phyloP scores from a whole-genome alignment of 306 rosid species.

The Quercus dentata region DNA sequence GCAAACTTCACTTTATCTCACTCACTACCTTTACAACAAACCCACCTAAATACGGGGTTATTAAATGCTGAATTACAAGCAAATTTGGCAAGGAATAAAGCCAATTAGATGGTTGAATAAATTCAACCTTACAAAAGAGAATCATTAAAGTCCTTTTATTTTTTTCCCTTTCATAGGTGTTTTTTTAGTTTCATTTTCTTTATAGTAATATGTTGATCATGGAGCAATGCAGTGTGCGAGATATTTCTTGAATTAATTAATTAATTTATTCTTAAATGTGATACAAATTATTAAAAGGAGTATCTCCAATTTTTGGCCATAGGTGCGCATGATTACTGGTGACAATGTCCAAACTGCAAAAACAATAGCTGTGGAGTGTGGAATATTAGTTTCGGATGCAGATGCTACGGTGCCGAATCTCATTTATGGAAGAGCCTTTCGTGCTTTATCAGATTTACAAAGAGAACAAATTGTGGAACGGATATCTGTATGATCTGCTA shows the following conservation, averaged over 20 bases:
- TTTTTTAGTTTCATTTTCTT: background rate
- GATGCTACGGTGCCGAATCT: constrained; percentile 58
- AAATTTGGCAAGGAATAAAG: too few species aligned
- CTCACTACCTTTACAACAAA: too few species aligned
- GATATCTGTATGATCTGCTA: constrained; percentile 50
- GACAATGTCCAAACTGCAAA: constrained; percentile 88
- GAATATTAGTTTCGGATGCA: constrained; percentile 60
- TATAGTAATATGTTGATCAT: background rate
- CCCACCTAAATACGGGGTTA: too few species aligned
- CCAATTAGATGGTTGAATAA: too few species aligned
- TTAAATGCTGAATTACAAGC: too few species aligned
- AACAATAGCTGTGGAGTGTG: constrained; percentile 92
- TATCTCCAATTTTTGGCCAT: background rate
- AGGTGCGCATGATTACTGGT: constrained; percentile 98
- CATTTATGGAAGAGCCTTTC: constrained; percentile 80
- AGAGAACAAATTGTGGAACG: constrained; percentile 60
- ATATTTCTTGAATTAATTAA: too few species aligned
- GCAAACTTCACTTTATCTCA: too few species aligned
- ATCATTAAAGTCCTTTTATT: too few species aligned
- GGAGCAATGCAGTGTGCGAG: background rate
- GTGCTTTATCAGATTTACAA: constrained; percentile 44
- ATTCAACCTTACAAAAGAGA: too few species aligned
- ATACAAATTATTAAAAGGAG: background rate
- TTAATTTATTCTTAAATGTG: background rate
- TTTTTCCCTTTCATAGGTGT: too few species aligned